Conservation (phyloP, 352 stramenopile genomes). For the Pythium vanterpoolii region DNA sequence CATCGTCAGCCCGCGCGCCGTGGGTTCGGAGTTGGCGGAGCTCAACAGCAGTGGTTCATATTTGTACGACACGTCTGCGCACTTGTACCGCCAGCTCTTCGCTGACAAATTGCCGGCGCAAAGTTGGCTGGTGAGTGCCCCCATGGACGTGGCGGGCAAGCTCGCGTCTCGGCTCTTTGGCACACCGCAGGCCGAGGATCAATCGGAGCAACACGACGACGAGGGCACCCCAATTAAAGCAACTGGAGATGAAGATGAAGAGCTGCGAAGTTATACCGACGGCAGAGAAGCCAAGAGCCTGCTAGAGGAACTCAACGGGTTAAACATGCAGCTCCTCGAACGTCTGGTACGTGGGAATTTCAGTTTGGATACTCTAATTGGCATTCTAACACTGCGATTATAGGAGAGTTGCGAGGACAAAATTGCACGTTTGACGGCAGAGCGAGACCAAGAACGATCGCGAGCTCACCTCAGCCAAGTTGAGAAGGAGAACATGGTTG, state of each 20-base stretch:
- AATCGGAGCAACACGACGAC: background rate
- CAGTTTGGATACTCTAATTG: background rate
- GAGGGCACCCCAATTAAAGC: background rate
- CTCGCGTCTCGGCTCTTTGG: slow-evolving; percentile 72
- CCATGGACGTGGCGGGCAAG: slow-evolving; percentile 57
- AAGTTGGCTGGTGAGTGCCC: slow-evolving; percentile 62
- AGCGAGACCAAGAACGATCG: slow-evolving; percentile 75
- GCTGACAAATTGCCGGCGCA: slow-evolving; percentile 50
- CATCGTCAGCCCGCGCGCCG: slow-evolving; percentile 5
- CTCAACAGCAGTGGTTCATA: slow-evolving; percentile 20
- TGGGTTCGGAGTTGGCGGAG: slow-evolving; percentile 7
- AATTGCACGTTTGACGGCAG: slow-evolving; percentile 64
- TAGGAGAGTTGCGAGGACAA: slow-evolving; percentile 75
- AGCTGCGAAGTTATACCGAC: slow-evolving; percentile 23
- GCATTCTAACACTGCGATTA: background rate
- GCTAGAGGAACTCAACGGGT: slow-evolving; percentile 75
- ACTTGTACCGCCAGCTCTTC: slow-evolving; percentile 34
- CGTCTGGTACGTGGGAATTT: slow-evolving; percentile 44
- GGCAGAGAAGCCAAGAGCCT: slow-evolving; percentile 59
- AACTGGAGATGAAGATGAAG: slow-evolving; percentile 14
- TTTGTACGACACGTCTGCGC: slow-evolving; percentile 35
- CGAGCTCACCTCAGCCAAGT: slow-evolving; percentile 54
- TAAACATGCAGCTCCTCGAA: slow-evolving; percentile 84
- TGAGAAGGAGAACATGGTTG: slow-evolving; percentile 62
- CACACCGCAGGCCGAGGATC: slow-evolving; percentile 17